Conservation (phyloP, 495 filamentous ascomycete genomes). For the Neurospora sublineolata region DNA sequence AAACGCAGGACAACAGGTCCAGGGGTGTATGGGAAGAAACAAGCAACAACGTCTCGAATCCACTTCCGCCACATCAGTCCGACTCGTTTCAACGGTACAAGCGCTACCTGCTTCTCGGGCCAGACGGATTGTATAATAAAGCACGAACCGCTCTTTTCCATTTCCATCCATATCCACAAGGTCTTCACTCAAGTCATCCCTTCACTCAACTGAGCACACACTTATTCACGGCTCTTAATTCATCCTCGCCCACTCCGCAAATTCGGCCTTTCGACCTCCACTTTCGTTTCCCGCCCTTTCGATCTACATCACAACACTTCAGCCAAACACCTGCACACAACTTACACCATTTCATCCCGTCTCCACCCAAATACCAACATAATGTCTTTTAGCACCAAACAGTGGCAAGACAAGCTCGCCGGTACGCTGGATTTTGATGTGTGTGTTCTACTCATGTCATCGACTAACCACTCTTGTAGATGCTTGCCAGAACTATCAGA, state of each 20-base stretch:
- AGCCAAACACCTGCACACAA: background rate
- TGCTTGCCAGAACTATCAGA: constrained; percentile 44
- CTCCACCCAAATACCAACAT: background rate
- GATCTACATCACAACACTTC: background rate
- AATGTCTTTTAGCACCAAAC: constrained; percentile 9
- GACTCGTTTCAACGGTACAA: constrained; percentile 12
- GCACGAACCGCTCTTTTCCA: background rate
- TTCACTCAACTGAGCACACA: background rate
- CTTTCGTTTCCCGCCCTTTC: background rate
- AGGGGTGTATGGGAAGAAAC: background rate
- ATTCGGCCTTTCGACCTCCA: background rate
- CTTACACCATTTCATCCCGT: background rate
- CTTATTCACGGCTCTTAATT: background rate
- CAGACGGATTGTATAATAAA: constrained; percentile 9
- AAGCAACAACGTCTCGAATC: constrained; percentile 23
- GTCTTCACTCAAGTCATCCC: background rate
- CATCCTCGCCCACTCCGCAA: background rate
- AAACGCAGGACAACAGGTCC: background rate
- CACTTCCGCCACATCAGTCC: constrained; percentile 34
- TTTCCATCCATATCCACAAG: background rate
- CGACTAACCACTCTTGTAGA: constrained; percentile 28
- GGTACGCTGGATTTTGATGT: constrained; percentile 6
- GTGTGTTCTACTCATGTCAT: background rate
- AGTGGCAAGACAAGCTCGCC: constrained; percentile 21
- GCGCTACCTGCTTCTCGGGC: constrained; percentile 10